Evolutionary conservation across 768 basidiomycete genomes (phyloP).

Genomic region (Gymnopilus junonius): DNA sequence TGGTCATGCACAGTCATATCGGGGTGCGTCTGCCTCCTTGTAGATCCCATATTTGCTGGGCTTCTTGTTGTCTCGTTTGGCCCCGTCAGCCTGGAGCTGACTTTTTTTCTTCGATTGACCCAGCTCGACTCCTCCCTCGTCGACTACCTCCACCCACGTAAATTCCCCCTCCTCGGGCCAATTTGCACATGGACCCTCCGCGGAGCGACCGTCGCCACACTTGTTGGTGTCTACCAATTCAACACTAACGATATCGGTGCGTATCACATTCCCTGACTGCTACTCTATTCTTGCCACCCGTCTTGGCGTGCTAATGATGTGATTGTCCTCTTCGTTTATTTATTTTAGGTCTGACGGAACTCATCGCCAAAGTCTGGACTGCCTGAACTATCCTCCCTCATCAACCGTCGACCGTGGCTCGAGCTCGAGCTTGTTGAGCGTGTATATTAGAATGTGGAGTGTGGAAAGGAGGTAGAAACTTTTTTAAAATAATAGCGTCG

Average conservation of each 20-base stretch:
- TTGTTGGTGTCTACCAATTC: conserved; percentile 95
- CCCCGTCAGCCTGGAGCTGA: not conserved
- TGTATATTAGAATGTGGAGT: not conserved
- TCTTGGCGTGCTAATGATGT: not conserved
- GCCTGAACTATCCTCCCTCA: conserved; percentile 55
- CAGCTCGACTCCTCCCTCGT: conserved; percentile 79
- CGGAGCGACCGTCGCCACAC: conserved; percentile 74
- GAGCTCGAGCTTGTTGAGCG: no score
- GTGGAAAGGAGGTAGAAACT: not conserved
- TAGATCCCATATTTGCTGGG: no score
- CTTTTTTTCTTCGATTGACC: not conserved
- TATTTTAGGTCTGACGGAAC: conserved; percentile 81
- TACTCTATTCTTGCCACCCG: not conserved
- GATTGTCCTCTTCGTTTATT: not conserved
- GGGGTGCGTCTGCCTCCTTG: conserved; percentile 63
- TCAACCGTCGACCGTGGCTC: not conserved
- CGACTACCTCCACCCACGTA: conserved; percentile 93
- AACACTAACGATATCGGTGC: conserved; percentile 97
- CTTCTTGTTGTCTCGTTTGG: no score
- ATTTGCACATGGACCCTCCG: conserved; percentile 78
- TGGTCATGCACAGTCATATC: conserved; percentile 96
- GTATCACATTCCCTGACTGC: conserved; percentile 30
- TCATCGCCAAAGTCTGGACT: conserved; percentile 82
- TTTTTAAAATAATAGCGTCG: not conserved
- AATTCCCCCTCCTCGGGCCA: conserved; percentile 84